Evolutionary conservation across 2,329 filamentous ascomycete genomes (phyloP), one percentile per base, ranked within the genome.

Genomic region (Zopfia rhizophila): DNA sequence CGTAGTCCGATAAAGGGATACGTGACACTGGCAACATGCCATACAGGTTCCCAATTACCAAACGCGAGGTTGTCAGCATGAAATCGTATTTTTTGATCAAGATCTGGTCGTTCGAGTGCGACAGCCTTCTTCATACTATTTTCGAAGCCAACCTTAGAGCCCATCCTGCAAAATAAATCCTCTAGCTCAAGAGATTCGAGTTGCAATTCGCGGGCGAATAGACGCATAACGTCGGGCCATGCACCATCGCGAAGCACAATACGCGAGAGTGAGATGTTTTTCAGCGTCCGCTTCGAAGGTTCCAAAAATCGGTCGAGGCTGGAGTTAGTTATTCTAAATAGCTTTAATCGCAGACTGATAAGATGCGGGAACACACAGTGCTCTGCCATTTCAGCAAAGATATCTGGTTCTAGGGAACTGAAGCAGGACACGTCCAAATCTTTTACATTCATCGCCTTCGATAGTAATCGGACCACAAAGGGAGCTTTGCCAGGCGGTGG

Each of bases 381-480:
- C 7, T 41, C 42, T 6, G 61, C 58, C 50, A 68, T 57, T 11
- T 60, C 51, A 2, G 44, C 43, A 14, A 69, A 58, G 0, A 65
- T 28, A 24, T 67, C 46, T 0, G 24, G 38, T 13, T 69, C 61
- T 4, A 68, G 46, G 12, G 19, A 51, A 25, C 58, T 65, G 19
- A 56, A 63, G 36, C 58, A 65, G 14, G 56, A 61, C 7, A 69
- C 13, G 4, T 54, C 53, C 8, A 68, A 21, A 0, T 23, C 7
- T 1, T 29, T 31, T 7, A 69, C 23, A 10, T 57, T 59, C 1
- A 10, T 40, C 16, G 51, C 56, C 23, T 63, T 67, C 1, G 58
- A 51, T 0, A 69, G 52, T 22, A 68, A 65, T 1, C 65, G 55
- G 4, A 69, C 58, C 2, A 61, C 45, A 31, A 69, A 67, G 1